phyloP scores from a whole-genome alignment of 768 basidiomycete genomes.

The Boletus fagicola region DNA sequence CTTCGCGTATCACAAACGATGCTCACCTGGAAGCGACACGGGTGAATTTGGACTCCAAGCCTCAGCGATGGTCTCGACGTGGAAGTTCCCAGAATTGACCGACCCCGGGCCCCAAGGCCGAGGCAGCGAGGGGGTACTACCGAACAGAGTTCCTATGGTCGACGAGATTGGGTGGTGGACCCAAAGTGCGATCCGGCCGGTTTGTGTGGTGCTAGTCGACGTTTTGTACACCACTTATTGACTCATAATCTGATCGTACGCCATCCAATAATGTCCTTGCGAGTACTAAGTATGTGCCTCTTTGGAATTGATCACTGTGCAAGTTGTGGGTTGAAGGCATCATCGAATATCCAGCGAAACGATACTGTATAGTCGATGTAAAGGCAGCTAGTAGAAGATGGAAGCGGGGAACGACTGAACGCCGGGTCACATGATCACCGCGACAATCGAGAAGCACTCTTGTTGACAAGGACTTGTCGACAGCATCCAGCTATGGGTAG shows the following conservation, averaged over 20 bases:
- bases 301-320: neutral
- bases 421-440: too few relatives aligned
- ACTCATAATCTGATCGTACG: neutral
- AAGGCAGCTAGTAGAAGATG: neutral
- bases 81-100: slow-evolving; percentile 33
- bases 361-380: neutral
- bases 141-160: slow-evolving; percentile 36
- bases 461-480: too few relatives aligned
- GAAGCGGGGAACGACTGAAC: too few relatives aligned
- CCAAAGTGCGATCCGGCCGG: slow-evolving; percentile 32
- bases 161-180: slow-evolving; percentile 26
- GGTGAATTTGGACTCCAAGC: slow-evolving; percentile 72
- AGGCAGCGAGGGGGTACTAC: slow-evolving; percentile 33
- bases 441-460: too few relatives aligned
- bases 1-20: neutral
- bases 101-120: slow-evolving; percentile 31
- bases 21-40: slow-evolving; percentile 75
- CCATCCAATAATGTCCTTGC: neutral
- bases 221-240: too few relatives aligned
- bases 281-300: neutral
- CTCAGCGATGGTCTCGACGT: slow-evolving; percentile 42
- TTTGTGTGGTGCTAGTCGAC: slow-evolving; percentile 22
- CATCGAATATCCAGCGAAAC: too few relatives aligned
- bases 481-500: slow-evolving; percentile 9
- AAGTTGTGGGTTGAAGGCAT: neutral